Conservation (phyloP, 2,329 filamentous ascomycete species). For the Apiospora rasikravindrae region DNA sequence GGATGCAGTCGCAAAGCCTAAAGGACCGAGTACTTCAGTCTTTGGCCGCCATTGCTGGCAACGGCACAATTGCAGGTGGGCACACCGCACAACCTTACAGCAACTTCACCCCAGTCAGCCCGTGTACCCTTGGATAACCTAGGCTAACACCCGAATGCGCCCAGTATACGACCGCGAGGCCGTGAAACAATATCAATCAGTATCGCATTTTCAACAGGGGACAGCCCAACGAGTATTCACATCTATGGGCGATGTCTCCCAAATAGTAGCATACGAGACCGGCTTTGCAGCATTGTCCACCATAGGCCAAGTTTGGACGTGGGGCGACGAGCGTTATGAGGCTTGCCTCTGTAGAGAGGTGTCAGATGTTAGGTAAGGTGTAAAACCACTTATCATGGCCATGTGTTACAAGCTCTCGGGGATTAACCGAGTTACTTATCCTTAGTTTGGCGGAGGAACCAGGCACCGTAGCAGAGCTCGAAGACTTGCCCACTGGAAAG, state of each 20-base stretch:
- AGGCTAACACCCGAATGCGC: conserved; percentile 25
- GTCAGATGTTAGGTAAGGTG: conserved; percentile 41
- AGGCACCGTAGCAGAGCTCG: conserved; percentile 52
- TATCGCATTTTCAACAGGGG: conserved; percentile 20
- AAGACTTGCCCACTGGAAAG: conserved; percentile 54
- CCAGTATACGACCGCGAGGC: conserved; percentile 29
- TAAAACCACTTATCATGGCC: not conserved
- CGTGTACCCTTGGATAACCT: not conserved
- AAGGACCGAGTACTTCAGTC: conserved; percentile 31
- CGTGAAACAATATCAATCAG: conserved; percentile 37
- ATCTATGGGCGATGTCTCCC: conserved; percentile 37
- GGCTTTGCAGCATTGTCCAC: conserved; percentile 55
- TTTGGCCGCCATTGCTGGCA: conserved; percentile 41
- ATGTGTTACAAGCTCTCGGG: conserved; percentile 16
- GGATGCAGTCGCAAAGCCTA: conserved; percentile 27
- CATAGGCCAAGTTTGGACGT: conserved; percentile 53
- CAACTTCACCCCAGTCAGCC: not conserved
- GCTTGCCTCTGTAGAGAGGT: conserved; percentile 60
- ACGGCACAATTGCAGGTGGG: conserved; percentile 40
- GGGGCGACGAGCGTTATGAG: conserved; percentile 64
- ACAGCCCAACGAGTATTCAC: conserved; percentile 28
- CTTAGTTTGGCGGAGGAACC: conserved; percentile 54
- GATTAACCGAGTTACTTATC: not conserved
- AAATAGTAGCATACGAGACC: conserved; percentile 53
- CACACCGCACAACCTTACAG: not conserved